Conservation (phyloP, 192 early-diverging fungal species). For the Umbelopsis ramanniana region DNA sequence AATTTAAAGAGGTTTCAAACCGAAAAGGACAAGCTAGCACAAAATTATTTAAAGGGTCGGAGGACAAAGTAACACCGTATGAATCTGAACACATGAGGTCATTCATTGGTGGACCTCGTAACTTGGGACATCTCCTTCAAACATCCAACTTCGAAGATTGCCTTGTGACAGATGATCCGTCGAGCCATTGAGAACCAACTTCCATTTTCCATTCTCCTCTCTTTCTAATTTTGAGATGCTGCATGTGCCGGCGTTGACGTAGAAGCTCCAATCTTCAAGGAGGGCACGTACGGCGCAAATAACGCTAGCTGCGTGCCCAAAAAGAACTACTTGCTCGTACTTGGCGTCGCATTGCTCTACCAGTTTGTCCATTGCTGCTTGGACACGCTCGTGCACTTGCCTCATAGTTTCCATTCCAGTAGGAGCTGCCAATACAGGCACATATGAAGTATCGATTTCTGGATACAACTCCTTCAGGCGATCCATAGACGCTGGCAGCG, state of each 20-base stretch:
- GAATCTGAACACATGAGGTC: not conserved
- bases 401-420: constrained; percentile 22
- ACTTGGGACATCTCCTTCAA: constrained; percentile 34
- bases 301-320: constrained; percentile 36
- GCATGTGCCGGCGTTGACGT: constrained; percentile 25
- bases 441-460: constrained; percentile 16
- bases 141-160: constrained; percentile 34
- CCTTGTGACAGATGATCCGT: constrained; percentile 19
- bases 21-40: not conserved
- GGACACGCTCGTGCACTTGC: constrained; percentile 24
- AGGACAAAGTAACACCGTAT: not conserved
- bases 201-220: constrained; percentile 20
- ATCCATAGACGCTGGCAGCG: not conserved
- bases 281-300: constrained; percentile 35
- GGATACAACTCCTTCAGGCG: constrained; percentile 24
- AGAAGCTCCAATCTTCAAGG: constrained; percentile 13
- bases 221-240: constrained; percentile 31
- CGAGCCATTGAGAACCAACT: constrained; percentile 27
- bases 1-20: constrained; percentile 4
- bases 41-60: not conserved
- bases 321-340: constrained; percentile 14
- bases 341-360: constrained; percentile 14
- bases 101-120: constrained; percentile 23
- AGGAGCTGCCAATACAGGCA: constrained; percentile 23
- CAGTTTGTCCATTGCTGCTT: constrained; percentile 23